Conservation (phyloP, 225 moss, liverwort and hornwort genomes). For the Physcomitrium patens region DNA sequence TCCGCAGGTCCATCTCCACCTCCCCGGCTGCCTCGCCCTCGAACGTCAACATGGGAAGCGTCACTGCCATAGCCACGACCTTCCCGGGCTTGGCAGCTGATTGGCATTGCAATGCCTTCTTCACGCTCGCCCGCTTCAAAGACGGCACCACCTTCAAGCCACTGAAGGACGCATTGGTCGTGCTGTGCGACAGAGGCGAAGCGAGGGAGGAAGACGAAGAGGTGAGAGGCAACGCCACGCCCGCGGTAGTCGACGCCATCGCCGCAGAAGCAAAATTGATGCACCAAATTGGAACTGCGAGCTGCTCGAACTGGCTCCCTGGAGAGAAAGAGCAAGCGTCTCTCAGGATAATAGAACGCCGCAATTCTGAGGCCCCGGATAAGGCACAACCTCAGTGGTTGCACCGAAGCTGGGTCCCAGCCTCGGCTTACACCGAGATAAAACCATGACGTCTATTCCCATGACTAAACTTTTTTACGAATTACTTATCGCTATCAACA, state of each 20-base stretch:
- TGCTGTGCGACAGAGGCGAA: constrained; percentile 6
- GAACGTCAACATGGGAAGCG: constrained; percentile 75
- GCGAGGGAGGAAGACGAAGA: constrained; percentile 32
- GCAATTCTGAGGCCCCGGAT: no score
- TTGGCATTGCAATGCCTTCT: constrained; percentile 37
- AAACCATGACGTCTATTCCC: no score
- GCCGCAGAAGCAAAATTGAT: constrained; percentile 6
- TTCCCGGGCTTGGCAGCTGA: constrained; percentile 8
- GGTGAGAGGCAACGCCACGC: constrained; percentile 34
- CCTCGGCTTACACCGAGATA: no score
- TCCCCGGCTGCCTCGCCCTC: constrained; percentile 64
- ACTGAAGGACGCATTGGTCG: constrained; percentile 28
- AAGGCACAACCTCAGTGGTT: no score
- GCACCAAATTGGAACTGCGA: no score
- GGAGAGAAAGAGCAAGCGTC: no score
- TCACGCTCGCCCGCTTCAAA: background rate
- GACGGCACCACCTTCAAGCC: constrained; percentile 34
- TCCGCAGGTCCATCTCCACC: constrained; percentile 58
- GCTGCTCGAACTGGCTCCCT: no score
- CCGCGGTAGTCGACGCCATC: constrained; percentile 46
- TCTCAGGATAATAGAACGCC: no score
- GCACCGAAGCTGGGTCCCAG: no score
- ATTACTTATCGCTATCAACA: no score
- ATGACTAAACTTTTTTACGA: no score
- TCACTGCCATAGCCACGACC: constrained; percentile 50